phyloP scores from a whole-genome alignment of 2,329 filamentous ascomycete species.

The Neofusicoccum umdonicola region DNA sequence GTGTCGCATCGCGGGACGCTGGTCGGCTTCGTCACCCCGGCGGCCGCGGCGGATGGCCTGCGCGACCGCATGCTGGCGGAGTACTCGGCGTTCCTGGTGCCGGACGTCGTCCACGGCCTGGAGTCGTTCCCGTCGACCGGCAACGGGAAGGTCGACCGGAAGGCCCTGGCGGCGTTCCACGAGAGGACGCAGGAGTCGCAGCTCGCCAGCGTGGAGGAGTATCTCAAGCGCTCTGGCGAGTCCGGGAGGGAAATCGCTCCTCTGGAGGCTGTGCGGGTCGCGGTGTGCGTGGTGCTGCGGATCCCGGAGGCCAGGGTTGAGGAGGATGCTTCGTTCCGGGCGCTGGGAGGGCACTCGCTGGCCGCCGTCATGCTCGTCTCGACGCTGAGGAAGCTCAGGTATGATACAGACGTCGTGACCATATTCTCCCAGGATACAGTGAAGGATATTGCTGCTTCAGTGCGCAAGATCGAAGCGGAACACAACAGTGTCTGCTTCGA shows the following conservation, averaged over 20 bases:
- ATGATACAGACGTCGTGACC: neutral
- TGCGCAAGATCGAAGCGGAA: neutral
- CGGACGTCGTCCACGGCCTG: neutral
- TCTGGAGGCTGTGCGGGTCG: neutral
- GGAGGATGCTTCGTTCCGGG: neutral
- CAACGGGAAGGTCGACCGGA: conserved; percentile 12
- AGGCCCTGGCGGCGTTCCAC: neutral
- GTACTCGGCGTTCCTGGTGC: conserved; percentile 1
- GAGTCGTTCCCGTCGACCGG: neutral
- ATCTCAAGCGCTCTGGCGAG: neutral
- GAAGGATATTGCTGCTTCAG: neutral
- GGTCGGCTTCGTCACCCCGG: neutral
- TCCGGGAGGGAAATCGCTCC: neutral
- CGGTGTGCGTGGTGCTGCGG: neutral
- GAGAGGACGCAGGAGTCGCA: neutral
- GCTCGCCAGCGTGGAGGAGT: neutral
- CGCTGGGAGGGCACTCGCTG: neutral
- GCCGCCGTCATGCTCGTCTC: conserved; percentile 1
- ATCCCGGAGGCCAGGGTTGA: neutral
- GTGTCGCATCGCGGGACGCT: neutral
- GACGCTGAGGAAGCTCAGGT: neutral
- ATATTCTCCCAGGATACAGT: neutral
- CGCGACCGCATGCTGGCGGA: neutral
- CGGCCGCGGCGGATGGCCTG: neutral
- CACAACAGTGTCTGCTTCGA: neutral